These are phyloP conservation scores for Cryptosporidium felis DNA, from an alignment of 169 alveolate genomes.

Conservation along the genomic window DNA sequence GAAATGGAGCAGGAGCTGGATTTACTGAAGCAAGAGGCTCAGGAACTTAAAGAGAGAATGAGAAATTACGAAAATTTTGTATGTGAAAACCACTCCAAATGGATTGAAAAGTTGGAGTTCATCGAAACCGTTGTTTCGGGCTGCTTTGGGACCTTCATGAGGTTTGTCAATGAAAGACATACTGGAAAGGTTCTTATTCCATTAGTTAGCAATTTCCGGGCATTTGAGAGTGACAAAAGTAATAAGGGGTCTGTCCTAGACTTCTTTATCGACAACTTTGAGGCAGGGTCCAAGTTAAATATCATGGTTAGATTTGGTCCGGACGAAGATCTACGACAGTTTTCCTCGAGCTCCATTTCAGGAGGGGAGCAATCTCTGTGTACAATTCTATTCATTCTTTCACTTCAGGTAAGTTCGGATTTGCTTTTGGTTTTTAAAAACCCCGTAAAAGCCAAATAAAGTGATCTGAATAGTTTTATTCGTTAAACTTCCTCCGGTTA, in stretches of 20 bases:
- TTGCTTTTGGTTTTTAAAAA: background rate
- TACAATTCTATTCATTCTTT: conserved; percentile 40
- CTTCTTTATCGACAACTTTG: conserved; percentile 34
- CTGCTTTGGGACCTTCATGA: conserved; percentile 51
- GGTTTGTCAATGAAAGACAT: conserved; percentile 35
- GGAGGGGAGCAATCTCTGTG: conserved; percentile 72
- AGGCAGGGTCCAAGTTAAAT: conserved; percentile 13
- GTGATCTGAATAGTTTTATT: no score
- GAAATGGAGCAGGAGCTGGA: conserved; percentile 61
- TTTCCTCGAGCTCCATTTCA: conserved; percentile 61
- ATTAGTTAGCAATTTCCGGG: conserved; percentile 5
- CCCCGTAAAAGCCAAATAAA: no score
- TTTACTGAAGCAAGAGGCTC: background rate
- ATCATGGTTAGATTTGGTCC: conserved; percentile 48
- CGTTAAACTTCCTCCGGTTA: no score
- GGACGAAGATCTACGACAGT: conserved; percentile 56
- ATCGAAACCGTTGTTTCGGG: background rate
- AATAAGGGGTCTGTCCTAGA: background rate
- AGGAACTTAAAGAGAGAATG: background rate
- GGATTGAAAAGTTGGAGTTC: conserved; percentile 2
- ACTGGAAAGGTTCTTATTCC: conserved; percentile 53
- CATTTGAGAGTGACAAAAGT: background rate
- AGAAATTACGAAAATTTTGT: conserved; percentile 1
- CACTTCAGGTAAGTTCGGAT: conserved; percentile 56
- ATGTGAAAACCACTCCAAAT: background rate